These are phyloP conservation scores for Rossbeevera mucosa DNA, from an alignment of 768 basidiomycete genomes.

Conservation along the genomic window DNA sequence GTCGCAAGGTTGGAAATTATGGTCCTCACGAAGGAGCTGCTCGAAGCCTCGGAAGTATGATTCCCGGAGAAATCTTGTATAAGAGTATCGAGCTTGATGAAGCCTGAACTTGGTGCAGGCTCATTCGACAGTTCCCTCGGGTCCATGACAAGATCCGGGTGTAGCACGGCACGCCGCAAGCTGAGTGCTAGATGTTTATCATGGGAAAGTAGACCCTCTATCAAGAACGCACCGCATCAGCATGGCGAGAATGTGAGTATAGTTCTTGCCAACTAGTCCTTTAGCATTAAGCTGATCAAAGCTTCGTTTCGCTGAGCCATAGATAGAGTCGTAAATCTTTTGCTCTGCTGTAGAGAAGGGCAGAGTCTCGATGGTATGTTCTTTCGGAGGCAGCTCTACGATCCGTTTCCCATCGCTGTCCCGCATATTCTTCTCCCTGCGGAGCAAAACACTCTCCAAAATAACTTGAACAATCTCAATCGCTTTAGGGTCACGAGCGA, in stretches of 20 bases:
- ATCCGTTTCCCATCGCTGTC: slow-evolving; percentile 84
- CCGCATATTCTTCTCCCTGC: slow-evolving; percentile 91
- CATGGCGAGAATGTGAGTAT: slow-evolving; percentile 89
- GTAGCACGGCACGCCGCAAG: slow-evolving; percentile 87
- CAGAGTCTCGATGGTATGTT: slow-evolving; percentile 69
- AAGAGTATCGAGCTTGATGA: slow-evolving; percentile 55
- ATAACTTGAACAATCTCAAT: slow-evolving; percentile 95
- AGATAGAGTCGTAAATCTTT: slow-evolving; percentile 87
- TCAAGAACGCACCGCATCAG: slow-evolving; percentile 69
- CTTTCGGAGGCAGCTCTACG: slow-evolving; percentile 83
- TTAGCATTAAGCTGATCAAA: slow-evolving; percentile 78
- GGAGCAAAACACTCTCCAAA: slow-evolving; percentile 78
- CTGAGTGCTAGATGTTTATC: slow-evolving; percentile 36
- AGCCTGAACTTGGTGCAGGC: slow-evolving; percentile 29
- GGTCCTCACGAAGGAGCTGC: slow-evolving; percentile 53
- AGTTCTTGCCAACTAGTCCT: slow-evolving; percentile 74
- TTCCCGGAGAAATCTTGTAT: slow-evolving; percentile 49
- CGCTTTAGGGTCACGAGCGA: slow-evolving; percentile 86
- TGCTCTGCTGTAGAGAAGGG: slow-evolving; percentile 77
- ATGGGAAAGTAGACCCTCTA: background rate
- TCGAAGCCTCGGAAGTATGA: slow-evolving; percentile 22
- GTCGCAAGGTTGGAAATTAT: slow-evolving; percentile 57
- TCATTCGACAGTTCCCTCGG: slow-evolving; percentile 38
- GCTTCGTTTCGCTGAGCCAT: slow-evolving; percentile 68
- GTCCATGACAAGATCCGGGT: slow-evolving; percentile 76